These are phyloP conservation scores for Blastobotrys attinorum DNA, from an alignment of 805 yeast species.

Conservation along the genomic window DNA sequence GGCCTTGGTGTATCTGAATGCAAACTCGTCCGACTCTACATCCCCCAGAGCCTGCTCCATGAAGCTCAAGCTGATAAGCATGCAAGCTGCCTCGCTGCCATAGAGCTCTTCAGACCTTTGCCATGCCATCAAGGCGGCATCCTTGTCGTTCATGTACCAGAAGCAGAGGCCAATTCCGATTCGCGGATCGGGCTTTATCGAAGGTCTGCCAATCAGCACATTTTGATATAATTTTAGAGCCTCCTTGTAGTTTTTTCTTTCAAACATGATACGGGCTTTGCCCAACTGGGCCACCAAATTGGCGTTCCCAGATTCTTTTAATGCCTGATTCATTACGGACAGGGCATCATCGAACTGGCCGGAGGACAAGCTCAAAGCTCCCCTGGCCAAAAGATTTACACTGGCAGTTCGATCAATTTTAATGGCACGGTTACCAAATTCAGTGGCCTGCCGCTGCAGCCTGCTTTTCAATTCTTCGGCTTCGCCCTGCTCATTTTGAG, in stretches of 20 bases:
- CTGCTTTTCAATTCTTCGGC: slow-evolving; percentile 22
- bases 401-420: slow-evolving; percentile 36
- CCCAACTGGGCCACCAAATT: slow-evolving; percentile 75
- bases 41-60: slow-evolving; percentile 55
- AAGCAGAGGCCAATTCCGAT: slow-evolving; percentile 91
- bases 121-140: slow-evolving; percentile 79
- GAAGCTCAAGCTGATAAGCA: slow-evolving; percentile 58
- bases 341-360: slow-evolving; percentile 65
- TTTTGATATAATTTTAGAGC: slow-evolving; percentile 82
- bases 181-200: slow-evolving; percentile 79
- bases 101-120: slow-evolving; percentile 63
- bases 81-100: slow-evolving; percentile 53
- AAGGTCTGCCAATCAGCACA: slow-evolving; percentile 65
- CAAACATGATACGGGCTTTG: slow-evolving; percentile 72
- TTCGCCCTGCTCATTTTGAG: slow-evolving; percentile 9
- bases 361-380: slow-evolving; percentile 50
- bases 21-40: slow-evolving; percentile 46
- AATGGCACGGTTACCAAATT: slow-evolving; percentile 41
- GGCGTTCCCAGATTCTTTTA: slow-evolving; percentile 41
- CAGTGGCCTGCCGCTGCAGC: slow-evolving; percentile 36
- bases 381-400: slow-evolving; percentile 52
- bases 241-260: slow-evolving; percentile 59
- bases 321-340: slow-evolving; percentile 56
- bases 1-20: slow-evolving; percentile 49
- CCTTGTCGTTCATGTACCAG: slow-evolving; percentile 76